Evolutionary conservation across 345 rosid species (phyloP), one percentile per base, ranked within the genome.

Genomic region (Ricinus communis): DNA sequence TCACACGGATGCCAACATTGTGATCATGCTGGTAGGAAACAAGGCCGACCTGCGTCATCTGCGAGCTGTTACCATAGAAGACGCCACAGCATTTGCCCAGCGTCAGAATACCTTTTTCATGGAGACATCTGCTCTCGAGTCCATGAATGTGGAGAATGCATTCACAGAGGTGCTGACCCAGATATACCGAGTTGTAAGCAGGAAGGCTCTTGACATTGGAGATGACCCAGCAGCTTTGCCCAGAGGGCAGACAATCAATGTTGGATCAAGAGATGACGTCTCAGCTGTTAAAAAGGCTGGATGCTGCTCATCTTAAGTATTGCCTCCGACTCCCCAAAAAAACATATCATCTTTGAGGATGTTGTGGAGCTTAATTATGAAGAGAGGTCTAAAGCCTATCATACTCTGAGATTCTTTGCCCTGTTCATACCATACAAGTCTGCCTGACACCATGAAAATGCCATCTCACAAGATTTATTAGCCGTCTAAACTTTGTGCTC

Each of bases 111-210:
- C 80, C 3, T 77, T 77, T 24, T 77, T 77, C 80, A 72, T 72
- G 76, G 80, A 77, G 60, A 77, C 80, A 24, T 77, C 80, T n/a
- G 76, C 80, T 62, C 76, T 77, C 3, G 80, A 72, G 56, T 77
- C 80, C 4, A 31, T 72, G 80, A 72, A 77, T 36, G 80, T 77
- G 1, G 80, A 77, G 69, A 77, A 72, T 16, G 76, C 76, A n/a
- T 77, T 77, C 73, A 77, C 76, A 2, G 80, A 72, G 59, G 80
- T 72, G 28, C 70, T 77, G 49, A 49, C 76, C 46, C 80, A 77
- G 73, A 77, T 72, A 31, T 77, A 72, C 46, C 73, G 70, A 27
- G 80, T 72, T 10, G 76, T 77, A 6, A 77, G 80, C 73, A 77
- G 76, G 80, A 77, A 77, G 28, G 70, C 74, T 46, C 76, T 77